phyloP scores from a whole-genome alignment of 495 filamentous ascomycete species.

The Aspergillus mulundensis region DNA sequence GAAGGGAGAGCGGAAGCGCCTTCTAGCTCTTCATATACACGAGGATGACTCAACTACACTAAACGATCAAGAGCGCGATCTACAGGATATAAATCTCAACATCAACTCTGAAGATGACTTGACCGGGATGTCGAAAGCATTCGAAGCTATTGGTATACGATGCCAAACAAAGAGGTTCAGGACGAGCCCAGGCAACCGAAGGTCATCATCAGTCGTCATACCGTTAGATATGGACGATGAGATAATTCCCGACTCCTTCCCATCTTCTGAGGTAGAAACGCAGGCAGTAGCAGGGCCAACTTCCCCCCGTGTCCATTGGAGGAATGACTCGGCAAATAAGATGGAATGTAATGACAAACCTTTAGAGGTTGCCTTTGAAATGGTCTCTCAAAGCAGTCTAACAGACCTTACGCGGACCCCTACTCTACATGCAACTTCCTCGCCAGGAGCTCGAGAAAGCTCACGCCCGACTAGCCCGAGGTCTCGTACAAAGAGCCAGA shows the following conservation, averaged over 20 bases:
- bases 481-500: background rate
- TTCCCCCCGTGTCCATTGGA: background rate
- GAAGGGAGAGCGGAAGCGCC: background rate
- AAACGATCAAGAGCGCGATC: conserved; percentile 4
- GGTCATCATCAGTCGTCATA: conserved; percentile 12
- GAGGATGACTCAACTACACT: background rate
- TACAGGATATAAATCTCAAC: background rate
- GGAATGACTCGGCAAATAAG: background rate
- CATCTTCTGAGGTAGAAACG: background rate
- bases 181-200: background rate
- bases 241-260: conserved; percentile 1
- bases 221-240: conserved; percentile 14
- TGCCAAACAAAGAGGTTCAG: background rate
- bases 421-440: background rate
- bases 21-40: conserved; percentile 1
- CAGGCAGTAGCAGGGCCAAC: background rate
- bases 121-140: background rate
- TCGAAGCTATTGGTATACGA: background rate
- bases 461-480: background rate
- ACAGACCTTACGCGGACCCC: conserved; percentile 5
- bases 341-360: background rate
- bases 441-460: background rate
- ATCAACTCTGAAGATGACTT: conserved; percentile 11
- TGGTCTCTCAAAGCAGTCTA: background rate
- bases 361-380: background rate